Percentiles rank a stretch among this genome's conserved stretches.
These are phyloP conservation scores for Breynia disticha DNA, from an alignment of 441 rosid species.

Conservation along the genomic window DNA sequence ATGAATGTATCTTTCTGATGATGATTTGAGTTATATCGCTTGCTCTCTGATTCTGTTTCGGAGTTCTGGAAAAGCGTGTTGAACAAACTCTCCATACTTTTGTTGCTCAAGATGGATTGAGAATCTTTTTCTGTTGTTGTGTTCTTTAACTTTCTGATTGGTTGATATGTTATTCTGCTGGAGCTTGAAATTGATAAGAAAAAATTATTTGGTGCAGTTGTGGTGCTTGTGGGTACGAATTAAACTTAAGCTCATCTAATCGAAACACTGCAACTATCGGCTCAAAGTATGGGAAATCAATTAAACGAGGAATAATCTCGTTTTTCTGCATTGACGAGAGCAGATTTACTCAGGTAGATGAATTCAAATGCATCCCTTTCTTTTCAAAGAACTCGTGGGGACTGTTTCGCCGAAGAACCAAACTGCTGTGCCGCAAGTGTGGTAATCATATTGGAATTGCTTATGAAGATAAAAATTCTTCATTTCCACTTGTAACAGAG, in stretches of 20 bases:
- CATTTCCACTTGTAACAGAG: slow-evolving; percentile 35
- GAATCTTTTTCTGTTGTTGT: neutral
- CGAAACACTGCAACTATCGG: slow-evolving; percentile 77
- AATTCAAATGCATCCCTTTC: slow-evolving; percentile 67
- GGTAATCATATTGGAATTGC: slow-evolving; percentile 70
- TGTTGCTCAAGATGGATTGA: neutral
- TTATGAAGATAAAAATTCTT: slow-evolving; percentile 36
- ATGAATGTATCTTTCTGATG: too few relatives aligned
- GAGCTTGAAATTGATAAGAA: slow-evolving; percentile 10
- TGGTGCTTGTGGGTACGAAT: slow-evolving; percentile 82
- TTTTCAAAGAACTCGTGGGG: slow-evolving; percentile 56
- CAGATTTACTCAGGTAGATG: slow-evolving; percentile 76
- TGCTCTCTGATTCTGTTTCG: neutral
- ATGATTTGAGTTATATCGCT: neutral
- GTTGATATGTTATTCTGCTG: neutral
- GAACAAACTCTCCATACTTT: neutral
- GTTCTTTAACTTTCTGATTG: slow-evolving; percentile 4
- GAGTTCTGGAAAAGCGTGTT: neutral
- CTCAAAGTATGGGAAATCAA: slow-evolving; percentile 84
- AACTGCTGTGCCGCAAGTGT: slow-evolving; percentile 88
- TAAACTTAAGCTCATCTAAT: slow-evolving; percentile 75
- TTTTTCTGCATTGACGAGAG: slow-evolving; percentile 70
- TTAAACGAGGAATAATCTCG: slow-evolving; percentile 83
- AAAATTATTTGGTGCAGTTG: slow-evolving; percentile 47
- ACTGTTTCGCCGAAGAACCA: slow-evolving; percentile 57